These are phyloP conservation scores for Coniochaeta ligniaria DNA, from an alignment of 2,329 filamentous ascomycete species.

Conservation along the genomic window DNA sequence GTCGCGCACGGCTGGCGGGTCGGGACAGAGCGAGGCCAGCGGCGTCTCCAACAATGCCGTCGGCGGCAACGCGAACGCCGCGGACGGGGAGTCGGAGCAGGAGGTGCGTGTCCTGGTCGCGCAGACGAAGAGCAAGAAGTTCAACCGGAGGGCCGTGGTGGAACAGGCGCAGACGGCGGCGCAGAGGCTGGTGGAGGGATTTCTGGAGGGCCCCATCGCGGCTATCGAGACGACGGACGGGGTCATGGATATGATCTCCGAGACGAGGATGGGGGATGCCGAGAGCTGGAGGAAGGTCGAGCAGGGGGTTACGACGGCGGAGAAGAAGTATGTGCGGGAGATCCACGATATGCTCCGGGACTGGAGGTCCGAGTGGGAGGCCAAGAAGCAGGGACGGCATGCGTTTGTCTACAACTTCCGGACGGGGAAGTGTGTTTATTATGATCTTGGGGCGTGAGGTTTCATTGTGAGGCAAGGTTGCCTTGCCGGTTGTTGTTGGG, in stretches of 20 bases:
- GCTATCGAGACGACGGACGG: slow-evolving; percentile 85
- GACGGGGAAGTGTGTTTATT: slow-evolving; percentile 76
- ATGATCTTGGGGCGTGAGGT: slow-evolving; percentile 59
- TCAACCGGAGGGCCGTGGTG: slow-evolving; percentile 78
- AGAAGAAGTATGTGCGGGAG: slow-evolving; percentile 76
- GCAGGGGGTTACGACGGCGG: slow-evolving; percentile 67
- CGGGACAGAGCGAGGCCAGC: slow-evolving; percentile 27
- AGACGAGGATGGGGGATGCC: slow-evolving; percentile 67
- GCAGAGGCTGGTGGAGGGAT: slow-evolving; percentile 59
- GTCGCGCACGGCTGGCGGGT: slow-evolving; percentile 9
- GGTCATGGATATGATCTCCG: slow-evolving; percentile 67
- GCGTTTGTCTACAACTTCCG: slow-evolving; percentile 91
- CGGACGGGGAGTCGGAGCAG: slow-evolving; percentile 33
- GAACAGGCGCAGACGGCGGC: slow-evolving; percentile 62
- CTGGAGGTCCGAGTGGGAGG: slow-evolving; percentile 54
- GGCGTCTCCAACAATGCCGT: slow-evolving; percentile 12
- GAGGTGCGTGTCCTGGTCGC: slow-evolving; percentile 81
- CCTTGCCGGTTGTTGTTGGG: background rate
- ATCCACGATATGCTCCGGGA: slow-evolving; percentile 67
- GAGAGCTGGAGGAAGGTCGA: slow-evolving; percentile 81
- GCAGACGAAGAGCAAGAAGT: slow-evolving; percentile 83
- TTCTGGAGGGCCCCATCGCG: slow-evolving; percentile 71
- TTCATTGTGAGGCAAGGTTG: background rate
- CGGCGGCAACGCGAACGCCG: slow-evolving; percentile 10
- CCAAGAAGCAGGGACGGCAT: slow-evolving; percentile 50